Conservation (phyloP, 208 protist species). For the Porcisia deanei region DNA sequence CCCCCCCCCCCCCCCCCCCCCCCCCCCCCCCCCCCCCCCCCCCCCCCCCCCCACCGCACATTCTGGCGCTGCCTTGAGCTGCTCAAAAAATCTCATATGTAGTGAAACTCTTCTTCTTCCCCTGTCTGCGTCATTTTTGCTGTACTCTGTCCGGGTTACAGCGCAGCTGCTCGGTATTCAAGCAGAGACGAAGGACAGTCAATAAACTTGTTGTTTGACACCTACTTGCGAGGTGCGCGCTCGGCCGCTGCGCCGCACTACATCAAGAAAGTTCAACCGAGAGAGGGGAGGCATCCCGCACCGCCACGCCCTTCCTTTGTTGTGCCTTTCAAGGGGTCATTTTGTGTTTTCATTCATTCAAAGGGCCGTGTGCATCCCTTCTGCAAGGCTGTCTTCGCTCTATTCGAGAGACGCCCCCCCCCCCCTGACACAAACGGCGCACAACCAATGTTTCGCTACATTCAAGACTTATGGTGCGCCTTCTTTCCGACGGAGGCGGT, state of each 20-base stretch:
- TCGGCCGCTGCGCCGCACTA: neutral
- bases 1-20: neutral
- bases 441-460: constrained; percentile 29
- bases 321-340: neutral
- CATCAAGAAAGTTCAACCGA: neutral
- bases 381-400: neutral
- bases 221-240: neutral
- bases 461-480: constrained; percentile 38
- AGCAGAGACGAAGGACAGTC: neutral
- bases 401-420: neutral
- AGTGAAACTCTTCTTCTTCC: neutral
- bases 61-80: no score
- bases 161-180: neutral
- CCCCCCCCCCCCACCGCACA: no score
- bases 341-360: neutral
- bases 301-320: neutral
- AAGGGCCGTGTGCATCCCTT: neutral
- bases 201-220: neutral
- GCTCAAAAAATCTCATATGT: no score
- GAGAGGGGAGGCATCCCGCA: neutral
- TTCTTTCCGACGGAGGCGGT: constrained; percentile 36
- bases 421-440: neutral
- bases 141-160: neutral
- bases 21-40: no score
- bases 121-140: neutral